Conservation (phyloP, 495 filamentous ascomycete genomes). For the Podospora australis region DNA sequence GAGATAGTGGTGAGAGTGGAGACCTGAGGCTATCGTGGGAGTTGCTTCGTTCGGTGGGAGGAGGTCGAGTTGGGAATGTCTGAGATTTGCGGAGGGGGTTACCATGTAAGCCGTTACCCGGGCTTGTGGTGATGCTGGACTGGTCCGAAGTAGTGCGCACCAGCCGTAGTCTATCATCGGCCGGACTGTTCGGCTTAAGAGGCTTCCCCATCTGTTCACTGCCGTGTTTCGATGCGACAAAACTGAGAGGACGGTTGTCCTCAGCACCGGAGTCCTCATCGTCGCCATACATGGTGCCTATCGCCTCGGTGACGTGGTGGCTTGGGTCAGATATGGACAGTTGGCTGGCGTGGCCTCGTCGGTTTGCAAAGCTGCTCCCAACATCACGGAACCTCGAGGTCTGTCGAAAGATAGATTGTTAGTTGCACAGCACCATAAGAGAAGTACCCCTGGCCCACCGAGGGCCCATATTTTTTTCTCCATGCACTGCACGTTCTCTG, state of each 20-base stretch:
- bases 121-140: slow-evolving; percentile 7
- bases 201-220: slow-evolving; percentile 29
- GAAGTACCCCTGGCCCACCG: slow-evolving; percentile 20
- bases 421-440: slow-evolving; percentile 16
- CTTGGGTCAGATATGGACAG: slow-evolving; percentile 57
- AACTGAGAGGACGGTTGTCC: slow-evolving; percentile 45
- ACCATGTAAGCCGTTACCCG: slow-evolving; percentile 13
- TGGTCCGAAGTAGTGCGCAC: slow-evolving; percentile 41
- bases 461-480: slow-evolving; percentile 23
- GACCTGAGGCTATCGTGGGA: slow-evolving; percentile 46
- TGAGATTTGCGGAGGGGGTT: slow-evolving; percentile 30
- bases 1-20: slow-evolving; percentile 43
- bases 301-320: slow-evolving; percentile 97
- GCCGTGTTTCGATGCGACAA: slow-evolving; percentile 35
- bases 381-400: slow-evolving; percentile 51
- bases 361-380: slow-evolving; percentile 48
- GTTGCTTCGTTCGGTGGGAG: slow-evolving; percentile 38
- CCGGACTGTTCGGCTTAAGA: slow-evolving; percentile 15
- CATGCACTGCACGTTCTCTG: slow-evolving; percentile 14
- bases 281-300: slow-evolving; percentile 92
- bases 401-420: slow-evolving; percentile 27
- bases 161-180: slow-evolving; percentile 34
- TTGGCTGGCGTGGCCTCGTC: slow-evolving; percentile 49
- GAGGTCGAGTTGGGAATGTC: slow-evolving; percentile 36
- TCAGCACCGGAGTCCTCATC: slow-evolving; percentile 38